Conservation (phyloP, 768 basidiomycete species). For the Xerocomellus chrysenteron region DNA sequence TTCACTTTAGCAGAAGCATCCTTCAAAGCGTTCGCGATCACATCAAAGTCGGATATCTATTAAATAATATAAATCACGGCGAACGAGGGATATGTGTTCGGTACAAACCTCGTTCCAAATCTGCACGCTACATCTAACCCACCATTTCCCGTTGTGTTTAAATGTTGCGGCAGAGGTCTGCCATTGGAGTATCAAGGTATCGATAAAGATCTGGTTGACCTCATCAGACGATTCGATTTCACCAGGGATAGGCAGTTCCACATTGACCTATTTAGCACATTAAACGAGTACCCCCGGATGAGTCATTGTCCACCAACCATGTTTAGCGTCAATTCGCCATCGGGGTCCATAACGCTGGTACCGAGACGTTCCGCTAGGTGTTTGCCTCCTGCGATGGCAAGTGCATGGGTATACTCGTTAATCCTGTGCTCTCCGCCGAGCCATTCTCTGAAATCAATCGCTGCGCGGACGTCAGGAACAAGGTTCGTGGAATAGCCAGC, state of each 20-base stretch:
- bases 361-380: constrained; percentile 57
- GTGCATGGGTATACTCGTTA: constrained; percentile 62
- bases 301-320: constrained; percentile 51
- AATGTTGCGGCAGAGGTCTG: constrained; percentile 10
- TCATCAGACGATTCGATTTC: constrained; percentile 22
- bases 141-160: constrained; percentile 33
- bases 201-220: constrained; percentile 13
- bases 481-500: not conserved
- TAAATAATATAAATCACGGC: not conserved
- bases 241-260: constrained; percentile 38
- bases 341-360: constrained; percentile 62
- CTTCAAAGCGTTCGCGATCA: constrained; percentile 27
- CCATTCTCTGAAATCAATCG: constrained; percentile 68
- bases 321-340: constrained; percentile 57
- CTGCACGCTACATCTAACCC: constrained; percentile 32
- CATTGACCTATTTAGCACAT: constrained; percentile 36
- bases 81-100: not conserved
- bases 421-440: constrained; percentile 78
- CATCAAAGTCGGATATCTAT: constrained; percentile 34
- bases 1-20: constrained; percentile 22
- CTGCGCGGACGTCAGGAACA: constrained; percentile 34
- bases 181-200: constrained; percentile 24
- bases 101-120: constrained; percentile 33
- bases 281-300: not conserved
- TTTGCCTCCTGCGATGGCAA: constrained; percentile 68